phyloP scores from a whole-genome alignment of 2,329 filamentous ascomycete genomes.

The Pestalotiopsis sp. region DNA sequence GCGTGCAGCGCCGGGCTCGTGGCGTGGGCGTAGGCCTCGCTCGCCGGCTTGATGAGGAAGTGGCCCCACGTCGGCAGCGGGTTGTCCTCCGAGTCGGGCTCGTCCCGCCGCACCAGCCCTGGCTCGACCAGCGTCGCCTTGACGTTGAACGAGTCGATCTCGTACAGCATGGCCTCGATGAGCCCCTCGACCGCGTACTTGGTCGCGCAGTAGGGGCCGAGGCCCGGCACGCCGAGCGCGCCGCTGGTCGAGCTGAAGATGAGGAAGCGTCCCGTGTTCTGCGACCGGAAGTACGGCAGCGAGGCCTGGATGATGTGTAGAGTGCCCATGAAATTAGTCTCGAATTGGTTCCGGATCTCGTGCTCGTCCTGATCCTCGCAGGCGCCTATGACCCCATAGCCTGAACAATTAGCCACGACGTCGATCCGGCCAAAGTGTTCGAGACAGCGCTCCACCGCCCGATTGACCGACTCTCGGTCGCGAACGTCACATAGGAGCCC shows the following conservation, averaged over 20 bases:
- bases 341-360: conserved; percentile 93
- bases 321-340: conserved; percentile 96
- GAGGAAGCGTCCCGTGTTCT: conserved; percentile 78
- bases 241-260: conserved; percentile 95
- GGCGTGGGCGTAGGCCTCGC: conserved; percentile 76
- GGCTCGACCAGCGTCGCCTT: conserved; percentile 94
- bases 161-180: conserved; percentile 95
- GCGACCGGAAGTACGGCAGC: conserved; percentile 82
- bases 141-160: conserved; percentile 88
- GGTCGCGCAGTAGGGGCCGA: conserved; percentile 93
- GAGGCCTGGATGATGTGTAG: conserved; percentile 90
- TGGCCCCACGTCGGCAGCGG: conserved; percentile 85
- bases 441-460: conserved; percentile 71
- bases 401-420: conserved; percentile 90
- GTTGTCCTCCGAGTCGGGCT: conserved; percentile 57
- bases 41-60: conserved; percentile 86
- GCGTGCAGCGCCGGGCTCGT: conserved; percentile 87
- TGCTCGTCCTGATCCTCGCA: conserved; percentile 97
- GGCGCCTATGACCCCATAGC: conserved; percentile 92
- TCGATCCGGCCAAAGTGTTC: conserved; percentile 81
- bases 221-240: conserved; percentile 87
- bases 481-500: conserved; percentile 90
- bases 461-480: conserved; percentile 74
- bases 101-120: conserved; percentile 84
- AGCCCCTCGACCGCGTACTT: conserved; percentile 97